Percentiles rank a stretch among this genome's conserved stretches.
phyloP scores from a whole-genome alignment of 257 asterid genomes.

The Capsicum pubescens region DNA sequence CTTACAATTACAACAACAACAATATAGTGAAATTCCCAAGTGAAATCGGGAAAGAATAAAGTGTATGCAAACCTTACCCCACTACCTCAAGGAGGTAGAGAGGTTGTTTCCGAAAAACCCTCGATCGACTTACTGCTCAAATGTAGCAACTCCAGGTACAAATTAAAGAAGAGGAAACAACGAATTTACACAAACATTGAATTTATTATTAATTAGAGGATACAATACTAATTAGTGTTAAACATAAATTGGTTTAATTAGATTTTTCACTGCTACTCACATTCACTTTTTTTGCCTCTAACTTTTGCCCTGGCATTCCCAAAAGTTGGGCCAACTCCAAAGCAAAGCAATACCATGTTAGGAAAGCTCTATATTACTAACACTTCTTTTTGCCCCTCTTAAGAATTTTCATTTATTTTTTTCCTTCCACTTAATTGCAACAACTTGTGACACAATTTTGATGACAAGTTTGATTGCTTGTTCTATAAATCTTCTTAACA shows the following conservation, averaged over 20 bases:
- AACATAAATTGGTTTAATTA: not conserved
- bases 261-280: not conserved
- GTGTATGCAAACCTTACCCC: too few species aligned
- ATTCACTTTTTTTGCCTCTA: not conserved
- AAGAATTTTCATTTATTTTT: not conserved
- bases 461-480: not conserved
- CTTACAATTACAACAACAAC: not conserved
- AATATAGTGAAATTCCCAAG: too few species aligned
- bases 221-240: not conserved
- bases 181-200: not conserved
- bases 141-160: too few species aligned
- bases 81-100: too few species aligned
- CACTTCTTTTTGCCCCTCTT: not conserved
- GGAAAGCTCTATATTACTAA: conserved; percentile 29
- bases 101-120: too few species aligned
- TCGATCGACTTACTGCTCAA: too few species aligned
- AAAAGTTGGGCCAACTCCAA: conserved; percentile 12
- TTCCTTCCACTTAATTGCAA: not conserved
- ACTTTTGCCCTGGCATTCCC: conserved; percentile 14
- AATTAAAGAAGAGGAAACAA: too few species aligned
- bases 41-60: too few species aligned
- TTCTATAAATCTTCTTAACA: not conserved
- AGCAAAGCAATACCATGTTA: conserved; percentile 2
- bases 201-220: not conserved
- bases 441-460: conserved; percentile 15